These are phyloP conservation scores for Tritrichomonas foetus DNA, from an alignment of 208 protist genomes.

Conservation along the genomic window DNA sequence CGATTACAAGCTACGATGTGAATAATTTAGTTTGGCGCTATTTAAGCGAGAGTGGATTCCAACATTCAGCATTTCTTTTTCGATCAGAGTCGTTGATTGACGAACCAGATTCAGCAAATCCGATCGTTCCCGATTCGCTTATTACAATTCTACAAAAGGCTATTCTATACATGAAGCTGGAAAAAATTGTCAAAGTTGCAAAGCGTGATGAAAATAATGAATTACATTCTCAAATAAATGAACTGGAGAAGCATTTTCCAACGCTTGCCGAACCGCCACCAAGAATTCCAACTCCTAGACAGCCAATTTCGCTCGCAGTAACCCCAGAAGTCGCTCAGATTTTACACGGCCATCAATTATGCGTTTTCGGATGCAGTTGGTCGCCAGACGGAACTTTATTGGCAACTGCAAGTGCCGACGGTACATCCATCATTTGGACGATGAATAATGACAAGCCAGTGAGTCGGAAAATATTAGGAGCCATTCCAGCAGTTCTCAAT, in stretches of 20 bases:
- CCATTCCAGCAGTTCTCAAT: not conserved
- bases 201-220: not conserved
- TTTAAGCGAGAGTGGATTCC: not conserved
- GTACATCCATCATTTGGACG: not conserved
- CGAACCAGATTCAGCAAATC: not conserved
- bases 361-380: not conserved
- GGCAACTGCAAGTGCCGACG: not conserved
- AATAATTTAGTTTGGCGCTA: conserved; percentile 3
- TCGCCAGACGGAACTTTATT: not conserved
- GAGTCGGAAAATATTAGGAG: not conserved
- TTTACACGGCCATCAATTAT: not conserved
- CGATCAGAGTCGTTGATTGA: not conserved
- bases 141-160: conserved; percentile 16
- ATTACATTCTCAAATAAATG: not conserved
- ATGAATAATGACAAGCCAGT: not conserved
- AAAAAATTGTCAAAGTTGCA: not conserved
- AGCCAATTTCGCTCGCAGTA: too few relatives aligned
- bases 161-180: not conserved
- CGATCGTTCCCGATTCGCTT: not conserved
- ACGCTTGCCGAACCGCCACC: too few relatives aligned
- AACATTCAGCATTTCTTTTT: conserved; percentile 29
- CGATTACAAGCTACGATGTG: not conserved
- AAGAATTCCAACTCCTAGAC: too few relatives aligned
- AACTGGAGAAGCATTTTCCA: not conserved
- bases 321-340: not conserved